A percentile compares a stretch with the other conserved stretches of the same genome.
Evolutionary conservation across 169 alveolate genomes (phyloP).

Genomic region (Plasmodium falciparum): DNA sequence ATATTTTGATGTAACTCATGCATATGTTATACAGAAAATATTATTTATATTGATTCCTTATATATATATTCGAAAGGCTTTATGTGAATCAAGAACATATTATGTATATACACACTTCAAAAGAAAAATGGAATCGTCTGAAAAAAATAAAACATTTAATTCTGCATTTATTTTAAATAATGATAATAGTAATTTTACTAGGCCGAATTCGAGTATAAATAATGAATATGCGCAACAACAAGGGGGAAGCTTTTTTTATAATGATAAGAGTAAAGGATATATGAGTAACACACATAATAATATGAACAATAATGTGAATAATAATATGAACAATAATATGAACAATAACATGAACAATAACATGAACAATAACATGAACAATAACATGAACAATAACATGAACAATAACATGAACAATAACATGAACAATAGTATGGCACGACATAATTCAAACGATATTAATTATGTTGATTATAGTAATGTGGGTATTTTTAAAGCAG

Average conservation of each 20-base stretch:
- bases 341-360: not conserved
- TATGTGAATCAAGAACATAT: constrained; percentile 69
- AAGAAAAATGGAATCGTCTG: constrained; percentile 25
- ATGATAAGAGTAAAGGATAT: constrained; percentile 3
- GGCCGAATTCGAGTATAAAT: no score
- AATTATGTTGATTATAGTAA: constrained; percentile 55
- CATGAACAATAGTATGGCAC: not conserved
- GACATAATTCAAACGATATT: constrained; percentile 54
- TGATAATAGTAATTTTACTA: not conserved
- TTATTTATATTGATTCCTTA: constrained; percentile 60
- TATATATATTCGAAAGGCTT: constrained; percentile 64
- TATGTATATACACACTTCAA: constrained; percentile 68
- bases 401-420: no score
- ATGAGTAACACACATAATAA: not conserved
- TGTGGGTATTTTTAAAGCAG: constrained; percentile 64
- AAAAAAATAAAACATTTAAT: not conserved
- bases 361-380: not conserved
- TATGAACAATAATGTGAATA: not conserved
- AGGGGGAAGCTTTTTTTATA: constrained; percentile 5
- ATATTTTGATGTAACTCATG: constrained; percentile 65
- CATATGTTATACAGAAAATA: constrained; percentile 50
- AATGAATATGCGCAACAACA: not conserved
- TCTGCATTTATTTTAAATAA: constrained; percentile 34
- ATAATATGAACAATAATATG: not conserved
- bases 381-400: no score